Base-by-base conservation (phyloP, 352 stramenopile genomes). In the Phytophthora cactorum region DNA sequence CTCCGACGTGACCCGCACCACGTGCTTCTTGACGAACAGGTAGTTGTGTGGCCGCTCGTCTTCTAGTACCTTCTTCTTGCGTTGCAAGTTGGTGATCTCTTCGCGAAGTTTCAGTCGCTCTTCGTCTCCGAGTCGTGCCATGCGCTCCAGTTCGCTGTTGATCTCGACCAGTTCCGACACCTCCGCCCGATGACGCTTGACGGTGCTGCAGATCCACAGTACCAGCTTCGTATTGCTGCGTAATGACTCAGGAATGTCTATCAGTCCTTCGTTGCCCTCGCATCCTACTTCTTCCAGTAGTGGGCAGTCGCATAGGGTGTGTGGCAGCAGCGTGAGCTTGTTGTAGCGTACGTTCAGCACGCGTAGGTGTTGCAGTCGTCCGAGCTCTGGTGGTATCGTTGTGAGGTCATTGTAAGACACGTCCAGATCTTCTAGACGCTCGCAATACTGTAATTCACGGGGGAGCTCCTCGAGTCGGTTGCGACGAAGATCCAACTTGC, bases 181-280 rank as follows among this genome's bases (percentile, higher is more conserved):
- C 55, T 91, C 77, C 2, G 59, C 60, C 45, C 73, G 70, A 63
- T 94, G 86, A 14, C 70, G 74, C 76, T 92, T 92, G n/a, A 89
- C 76, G n/a, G 75, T 90, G 34, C 74, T 74, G 68, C 81, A 94
- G 71, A 94, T 91, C 86, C 86, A 94, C 9, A 94, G 61, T 58
- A 92, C 84, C 36, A 94, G 77, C 59, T 80, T 79, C 8, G 84
- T 92, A 62, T 89, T 92, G 64, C 78, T 75, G 1, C 79, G 81
- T 15, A 94, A 58, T 2, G 79, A 84, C 72, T 91, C 84, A 9
- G 84, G 82, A 44, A 94, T 77, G 60, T 92, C 81, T 7, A 64
- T 64, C 5, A 94, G 67, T 11, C 75, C 75, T 11, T 77, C 58
- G 61, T 94, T 94, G 29, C 70, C 78, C 14, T 90, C 81, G 65